Percentiles rank a stretch among this genome's conserved stretches.
phyloP scores from a whole-genome alignment of 2,329 filamentous ascomycete genomes.

The Verticillium tricorpus region DNA sequence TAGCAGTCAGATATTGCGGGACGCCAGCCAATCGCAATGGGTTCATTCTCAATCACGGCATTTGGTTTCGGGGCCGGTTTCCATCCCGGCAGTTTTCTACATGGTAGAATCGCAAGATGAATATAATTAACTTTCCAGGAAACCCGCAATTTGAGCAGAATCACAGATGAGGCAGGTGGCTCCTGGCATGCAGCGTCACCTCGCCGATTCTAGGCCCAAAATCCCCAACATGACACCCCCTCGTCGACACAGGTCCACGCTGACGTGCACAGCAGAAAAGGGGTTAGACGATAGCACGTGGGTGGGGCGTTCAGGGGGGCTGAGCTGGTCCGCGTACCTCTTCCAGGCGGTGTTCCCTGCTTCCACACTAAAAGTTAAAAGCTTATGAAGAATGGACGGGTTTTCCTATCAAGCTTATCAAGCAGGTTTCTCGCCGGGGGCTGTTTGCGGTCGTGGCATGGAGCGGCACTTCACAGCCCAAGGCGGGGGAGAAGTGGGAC shows the following conservation, averaged over 20 bases:
- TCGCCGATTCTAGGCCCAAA: neutral
- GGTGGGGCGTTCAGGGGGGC: neutral
- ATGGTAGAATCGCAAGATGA: neutral
- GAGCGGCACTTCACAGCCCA: neutral
- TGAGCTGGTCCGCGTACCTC: neutral
- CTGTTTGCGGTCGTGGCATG: neutral
- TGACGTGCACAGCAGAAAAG: neutral
- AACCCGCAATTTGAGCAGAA: neutral
- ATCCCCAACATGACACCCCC: neutral
- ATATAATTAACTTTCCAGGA: neutral
- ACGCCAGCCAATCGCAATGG: neutral
- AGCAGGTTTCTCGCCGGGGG: neutral
- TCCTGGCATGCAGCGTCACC: neutral
- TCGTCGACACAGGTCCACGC: neutral
- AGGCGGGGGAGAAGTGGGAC: neutral
- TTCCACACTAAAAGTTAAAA: neutral
- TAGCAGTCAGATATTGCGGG: neutral
- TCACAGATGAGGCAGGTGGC: neutral
- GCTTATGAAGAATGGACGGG: neutral
- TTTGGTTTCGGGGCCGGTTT: neutral
- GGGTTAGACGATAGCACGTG: neutral
- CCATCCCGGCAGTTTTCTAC: neutral
- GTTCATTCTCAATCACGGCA: neutral
- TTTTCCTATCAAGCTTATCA: neutral
- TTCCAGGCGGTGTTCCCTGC: neutral